Conservation (phyloP, 495 filamentous ascomycete genomes). For the Trichoderma gamsii region DNA sequence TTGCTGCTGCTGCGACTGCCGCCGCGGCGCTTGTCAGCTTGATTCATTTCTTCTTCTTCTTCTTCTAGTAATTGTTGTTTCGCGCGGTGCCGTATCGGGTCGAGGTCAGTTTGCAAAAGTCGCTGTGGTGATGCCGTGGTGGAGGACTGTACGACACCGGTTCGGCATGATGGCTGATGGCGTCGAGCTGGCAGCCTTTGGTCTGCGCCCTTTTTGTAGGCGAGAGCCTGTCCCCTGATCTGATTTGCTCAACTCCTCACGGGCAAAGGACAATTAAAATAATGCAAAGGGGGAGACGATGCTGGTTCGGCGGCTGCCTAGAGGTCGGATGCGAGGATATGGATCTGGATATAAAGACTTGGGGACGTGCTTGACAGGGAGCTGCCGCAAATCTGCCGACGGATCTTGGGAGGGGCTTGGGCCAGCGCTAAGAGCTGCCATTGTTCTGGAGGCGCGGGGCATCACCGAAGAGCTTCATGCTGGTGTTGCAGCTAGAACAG, state of each 20-base stretch:
- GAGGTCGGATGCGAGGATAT: constrained; percentile 7
- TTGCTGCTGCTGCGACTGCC: constrained; percentile 15
- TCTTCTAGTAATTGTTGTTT: constrained; percentile 16
- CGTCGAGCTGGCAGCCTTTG: background rate
- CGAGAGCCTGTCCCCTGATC: background rate
- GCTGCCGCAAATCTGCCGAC: constrained; percentile 8
- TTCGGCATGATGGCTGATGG: constrained; percentile 14
- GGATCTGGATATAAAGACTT: background rate
- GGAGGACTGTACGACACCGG: background rate
- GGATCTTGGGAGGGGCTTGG: background rate
- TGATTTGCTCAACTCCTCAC: background rate
- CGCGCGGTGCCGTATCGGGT: background rate
- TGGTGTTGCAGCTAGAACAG: background rate
- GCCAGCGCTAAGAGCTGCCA: background rate
- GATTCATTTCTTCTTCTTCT: constrained; percentile 22
- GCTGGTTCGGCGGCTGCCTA: constrained; percentile 21
- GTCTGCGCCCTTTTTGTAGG: background rate
- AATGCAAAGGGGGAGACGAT: too few relatives aligned
- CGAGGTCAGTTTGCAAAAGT: background rate
- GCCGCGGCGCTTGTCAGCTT: constrained; percentile 31
- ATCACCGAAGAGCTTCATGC: background rate
- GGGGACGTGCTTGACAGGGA: background rate
- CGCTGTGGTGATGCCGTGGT: constrained; percentile 4
- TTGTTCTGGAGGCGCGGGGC: constrained; percentile 3
- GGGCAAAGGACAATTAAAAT: background rate